Evolutionary conservation across 371 early-diverging fungal species (phyloP).

Genomic region (Nematocida homosporus): DNA sequence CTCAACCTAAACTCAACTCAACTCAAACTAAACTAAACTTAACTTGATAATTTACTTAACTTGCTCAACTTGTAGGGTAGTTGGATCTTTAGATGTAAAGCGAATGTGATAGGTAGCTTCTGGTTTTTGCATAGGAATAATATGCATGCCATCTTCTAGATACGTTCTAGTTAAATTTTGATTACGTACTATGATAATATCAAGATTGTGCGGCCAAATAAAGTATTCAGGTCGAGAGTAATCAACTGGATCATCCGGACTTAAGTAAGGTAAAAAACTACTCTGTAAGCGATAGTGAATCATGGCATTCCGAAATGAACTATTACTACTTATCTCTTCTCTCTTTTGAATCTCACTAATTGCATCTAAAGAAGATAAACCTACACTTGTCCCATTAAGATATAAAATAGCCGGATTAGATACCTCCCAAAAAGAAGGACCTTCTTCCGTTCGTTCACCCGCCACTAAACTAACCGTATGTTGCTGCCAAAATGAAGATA

Average conservation of each 20-base stretch:
- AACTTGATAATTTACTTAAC: too few relatives aligned
- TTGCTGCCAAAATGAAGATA: background rate
- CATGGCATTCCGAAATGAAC: background rate
- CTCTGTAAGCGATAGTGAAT: constrained; percentile 18
- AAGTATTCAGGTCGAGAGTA: constrained; percentile 6
- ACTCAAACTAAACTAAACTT: too few relatives aligned
- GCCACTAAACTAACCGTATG: background rate
- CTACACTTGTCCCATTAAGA: constrained; percentile 25
- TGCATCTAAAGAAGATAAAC: background rate
- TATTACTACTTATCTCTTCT: constrained; percentile 3
- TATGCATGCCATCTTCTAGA: background rate
- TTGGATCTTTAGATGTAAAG: too few relatives aligned
- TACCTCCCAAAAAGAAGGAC: constrained; percentile 1
- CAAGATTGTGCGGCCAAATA: constrained; percentile 13
- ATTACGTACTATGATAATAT: constrained; percentile 7
- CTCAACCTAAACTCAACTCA: too few relatives aligned
- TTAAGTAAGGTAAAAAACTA: constrained; percentile 20
- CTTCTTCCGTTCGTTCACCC: background rate
- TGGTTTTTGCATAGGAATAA: background rate
- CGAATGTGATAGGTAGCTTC: too few relatives aligned
- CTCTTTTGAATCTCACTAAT: constrained; percentile 7
- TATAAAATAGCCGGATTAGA: constrained; percentile 23
- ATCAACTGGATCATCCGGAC: constrained; percentile 18
- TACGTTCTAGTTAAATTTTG: background rate
- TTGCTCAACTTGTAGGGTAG: too few relatives aligned